Percentiles rank a stretch among this genome's conserved stretches.
Evolutionary conservation across 306 rosid species (phyloP).

Genomic region (Cicer judaicum): DNA sequence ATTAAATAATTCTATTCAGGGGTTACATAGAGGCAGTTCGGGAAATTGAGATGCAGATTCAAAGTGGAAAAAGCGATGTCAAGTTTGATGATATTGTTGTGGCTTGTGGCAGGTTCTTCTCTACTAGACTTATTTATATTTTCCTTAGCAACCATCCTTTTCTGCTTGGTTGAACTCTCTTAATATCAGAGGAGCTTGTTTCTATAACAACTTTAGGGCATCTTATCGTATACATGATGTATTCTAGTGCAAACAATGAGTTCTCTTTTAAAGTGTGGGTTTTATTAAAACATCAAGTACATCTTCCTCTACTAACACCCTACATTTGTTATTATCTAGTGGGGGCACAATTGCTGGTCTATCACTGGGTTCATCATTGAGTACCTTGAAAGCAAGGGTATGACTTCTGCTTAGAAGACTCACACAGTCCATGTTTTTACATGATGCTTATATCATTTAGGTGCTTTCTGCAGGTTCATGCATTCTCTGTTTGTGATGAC

Average conservation of each 20-base stretch:
- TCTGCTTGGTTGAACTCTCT: conserved; percentile 18
- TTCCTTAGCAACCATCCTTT: conserved; percentile 25
- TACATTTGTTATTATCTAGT: conserved; percentile 53
- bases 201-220: conserved; percentile 30
- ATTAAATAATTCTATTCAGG: conserved; percentile 58
- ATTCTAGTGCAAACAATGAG: conserved; percentile 9
- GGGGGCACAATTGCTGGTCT: conserved; percentile 95
- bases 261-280: conserved; percentile 19
- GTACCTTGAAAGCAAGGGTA: conserved; percentile 90
- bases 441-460: conserved; percentile 23
- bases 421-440: conserved; percentile 27
- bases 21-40: conserved; percentile 83
- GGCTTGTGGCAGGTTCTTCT: conserved; percentile 89
- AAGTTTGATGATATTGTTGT: conserved; percentile 92
- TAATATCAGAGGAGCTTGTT: conserved; percentile 20
- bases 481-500: conserved; percentile 85
- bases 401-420: conserved; percentile 38
- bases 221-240: conserved; percentile 39
- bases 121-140: conserved; percentile 47
- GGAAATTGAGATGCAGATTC: conserved; percentile 89
- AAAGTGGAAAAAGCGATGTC: conserved; percentile 48
- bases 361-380: conserved; percentile 76
- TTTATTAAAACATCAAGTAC: conserved; percentile 14
- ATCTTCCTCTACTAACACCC: conserved; percentile 34
- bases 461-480: conserved; percentile 69